These are phyloP conservation scores for Cladophialophora yegresii DNA, from an alignment of 2,329 filamentous ascomycete species.

Conservation along the genomic window DNA sequence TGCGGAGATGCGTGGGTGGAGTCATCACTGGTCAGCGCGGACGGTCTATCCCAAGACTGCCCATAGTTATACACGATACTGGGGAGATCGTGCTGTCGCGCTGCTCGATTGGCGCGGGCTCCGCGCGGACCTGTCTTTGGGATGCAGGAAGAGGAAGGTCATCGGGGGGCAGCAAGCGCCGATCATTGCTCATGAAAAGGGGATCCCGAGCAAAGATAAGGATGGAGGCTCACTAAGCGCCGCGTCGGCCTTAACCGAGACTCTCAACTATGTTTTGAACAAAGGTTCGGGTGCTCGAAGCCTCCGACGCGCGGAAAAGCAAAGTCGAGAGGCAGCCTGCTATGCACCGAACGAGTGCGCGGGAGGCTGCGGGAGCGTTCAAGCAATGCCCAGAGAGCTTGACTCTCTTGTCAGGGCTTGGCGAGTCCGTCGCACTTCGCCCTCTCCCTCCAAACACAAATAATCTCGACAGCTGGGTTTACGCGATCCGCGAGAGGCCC, in stretches of 20 bases:
- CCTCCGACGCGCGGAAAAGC: not conserved
- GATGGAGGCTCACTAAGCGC: not conserved
- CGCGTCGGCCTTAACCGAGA: not conserved
- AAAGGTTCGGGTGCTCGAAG: no score
- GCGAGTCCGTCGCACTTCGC: not conserved
- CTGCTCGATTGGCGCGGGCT: not conserved
- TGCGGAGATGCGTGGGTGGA: no score
- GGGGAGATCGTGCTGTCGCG: not conserved
- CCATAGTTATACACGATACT: not conserved
- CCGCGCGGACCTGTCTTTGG: not conserved
- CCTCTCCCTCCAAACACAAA: not conserved
- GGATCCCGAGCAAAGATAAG: not conserved
- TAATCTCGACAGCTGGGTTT: not conserved
- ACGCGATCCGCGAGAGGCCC: not conserved
- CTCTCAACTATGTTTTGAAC: not conserved
- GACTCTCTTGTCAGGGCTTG: conserved; percentile 10
- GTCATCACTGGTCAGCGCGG: not conserved
- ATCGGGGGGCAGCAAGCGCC: not conserved
- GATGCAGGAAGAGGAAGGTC: not conserved
- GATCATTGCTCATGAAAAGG: not conserved
- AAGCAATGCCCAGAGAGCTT: conserved; percentile 22
- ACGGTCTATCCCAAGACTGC: no score
- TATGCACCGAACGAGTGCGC: not conserved
- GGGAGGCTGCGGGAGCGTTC: not conserved
- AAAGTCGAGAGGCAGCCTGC: not conserved